Conservation (phyloP, 345 rosid genomes). For the Bretschneidera sinensis region DNA sequence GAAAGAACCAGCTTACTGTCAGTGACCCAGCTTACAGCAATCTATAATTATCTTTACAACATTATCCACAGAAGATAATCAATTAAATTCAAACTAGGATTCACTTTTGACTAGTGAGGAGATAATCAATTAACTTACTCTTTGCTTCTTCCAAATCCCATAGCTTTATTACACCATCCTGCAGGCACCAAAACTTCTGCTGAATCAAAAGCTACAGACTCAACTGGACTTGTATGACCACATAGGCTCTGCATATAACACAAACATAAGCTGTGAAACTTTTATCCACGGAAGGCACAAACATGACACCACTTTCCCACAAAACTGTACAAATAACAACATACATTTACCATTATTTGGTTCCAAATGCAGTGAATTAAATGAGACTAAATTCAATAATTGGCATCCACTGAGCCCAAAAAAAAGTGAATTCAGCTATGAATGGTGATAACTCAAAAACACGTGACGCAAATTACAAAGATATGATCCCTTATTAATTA, state of each 20-base stretch:
- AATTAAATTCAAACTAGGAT: constrained; percentile 37
- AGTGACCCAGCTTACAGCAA: background rate
- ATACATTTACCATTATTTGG: too few species aligned
- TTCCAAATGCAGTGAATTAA: background rate
- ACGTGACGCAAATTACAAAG: background rate
- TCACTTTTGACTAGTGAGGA: background rate
- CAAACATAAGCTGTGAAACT: constrained; percentile 11
- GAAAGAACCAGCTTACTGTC: constrained; percentile 5
- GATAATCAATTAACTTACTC: constrained; percentile 43
- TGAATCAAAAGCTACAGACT: constrained; percentile 57
- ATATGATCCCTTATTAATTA: background rate
- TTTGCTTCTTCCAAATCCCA: constrained; percentile 85
- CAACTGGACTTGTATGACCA: constrained; percentile 68
- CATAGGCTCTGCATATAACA: constrained; percentile 50
- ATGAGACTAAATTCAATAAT: background rate
- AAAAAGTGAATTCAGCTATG: background rate
- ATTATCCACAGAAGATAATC: too few species aligned
- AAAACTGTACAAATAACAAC: background rate
- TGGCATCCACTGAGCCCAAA: background rate
- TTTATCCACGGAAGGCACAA: background rate
- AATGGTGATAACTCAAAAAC: background rate
- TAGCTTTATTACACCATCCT: constrained; percentile 64
- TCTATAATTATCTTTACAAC: constrained; percentile 64
- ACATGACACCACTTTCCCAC: background rate
- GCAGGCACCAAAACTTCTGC: constrained; percentile 63